These are phyloP conservation scores for Tuber melanosporum DNA, from an alignment of 495 filamentous ascomycete species.

Conservation along the genomic window DNA sequence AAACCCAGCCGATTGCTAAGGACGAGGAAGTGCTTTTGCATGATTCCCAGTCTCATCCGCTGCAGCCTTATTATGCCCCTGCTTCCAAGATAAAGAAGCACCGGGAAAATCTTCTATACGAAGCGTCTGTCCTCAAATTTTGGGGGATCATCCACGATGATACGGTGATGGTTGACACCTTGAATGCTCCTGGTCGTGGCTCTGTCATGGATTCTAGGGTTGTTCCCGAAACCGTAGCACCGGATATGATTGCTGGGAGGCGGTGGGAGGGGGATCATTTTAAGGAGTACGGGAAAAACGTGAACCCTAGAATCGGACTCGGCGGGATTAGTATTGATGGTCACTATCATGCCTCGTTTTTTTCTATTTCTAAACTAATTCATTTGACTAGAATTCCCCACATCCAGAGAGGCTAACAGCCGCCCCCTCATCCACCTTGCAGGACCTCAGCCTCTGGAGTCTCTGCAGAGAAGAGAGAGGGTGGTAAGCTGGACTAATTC, in stretches of 20 bases:
- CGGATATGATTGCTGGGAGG: background rate
- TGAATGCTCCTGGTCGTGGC: background rate
- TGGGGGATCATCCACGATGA: background rate
- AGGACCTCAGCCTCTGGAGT: background rate
- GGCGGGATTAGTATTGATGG: slow-evolving; percentile 7
- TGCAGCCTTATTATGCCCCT: background rate
- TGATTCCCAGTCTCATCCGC: background rate
- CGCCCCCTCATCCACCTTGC: background rate
- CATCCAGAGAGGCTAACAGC: background rate
- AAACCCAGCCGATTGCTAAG: background rate
- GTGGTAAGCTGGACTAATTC: slow-evolving; percentile 22
- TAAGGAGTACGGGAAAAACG: background rate
- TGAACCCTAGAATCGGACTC: slow-evolving; percentile 8
- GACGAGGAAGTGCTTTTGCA: background rate
- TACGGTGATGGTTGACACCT: background rate
- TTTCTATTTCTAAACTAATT: background rate
- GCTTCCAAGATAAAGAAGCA: background rate
- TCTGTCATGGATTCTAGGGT: background rate
- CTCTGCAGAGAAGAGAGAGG: background rate
- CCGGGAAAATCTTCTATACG: background rate
- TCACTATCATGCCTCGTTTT: background rate
- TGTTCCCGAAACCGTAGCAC: background rate
- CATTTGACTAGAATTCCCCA: background rate
- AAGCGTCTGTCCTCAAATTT: background rate
- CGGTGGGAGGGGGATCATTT: background rate